These are phyloP conservation scores for Talaromyces amestolkiae DNA, from an alignment of 2,329 filamentous ascomycete genomes.

Conservation along the genomic window DNA sequence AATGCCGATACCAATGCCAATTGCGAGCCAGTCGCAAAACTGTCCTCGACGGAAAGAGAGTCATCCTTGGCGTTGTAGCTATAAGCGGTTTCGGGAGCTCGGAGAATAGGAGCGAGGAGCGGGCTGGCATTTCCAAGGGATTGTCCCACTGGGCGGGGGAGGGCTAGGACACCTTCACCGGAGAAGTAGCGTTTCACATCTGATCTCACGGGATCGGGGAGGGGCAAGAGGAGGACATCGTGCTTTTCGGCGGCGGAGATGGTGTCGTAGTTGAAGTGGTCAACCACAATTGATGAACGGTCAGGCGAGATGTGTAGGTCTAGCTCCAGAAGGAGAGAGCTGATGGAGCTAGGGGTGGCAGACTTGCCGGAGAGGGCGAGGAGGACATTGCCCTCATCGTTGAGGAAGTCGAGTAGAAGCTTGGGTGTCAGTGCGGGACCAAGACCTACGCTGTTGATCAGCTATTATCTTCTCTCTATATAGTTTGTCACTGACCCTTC, in stretches of 20 bases:
- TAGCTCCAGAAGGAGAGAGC: slow-evolving; percentile 78
- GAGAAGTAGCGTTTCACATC: slow-evolving; percentile 77
- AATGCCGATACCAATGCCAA: slow-evolving; percentile 78
- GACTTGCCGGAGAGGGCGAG: slow-evolving; percentile 73
- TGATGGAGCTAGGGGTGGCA: slow-evolving; percentile 68
- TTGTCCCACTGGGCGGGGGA: slow-evolving; percentile 79
- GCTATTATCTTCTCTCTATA: background rate
- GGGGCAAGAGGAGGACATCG: slow-evolving; percentile 78
- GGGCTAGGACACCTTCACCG: slow-evolving; percentile 68
- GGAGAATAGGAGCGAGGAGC: slow-evolving; percentile 76
- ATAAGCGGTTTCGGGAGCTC: slow-evolving; percentile 82
- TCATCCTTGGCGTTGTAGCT: slow-evolving; percentile 93
- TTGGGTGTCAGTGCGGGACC: slow-evolving; percentile 85
- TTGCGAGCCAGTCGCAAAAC: slow-evolving; percentile 81
- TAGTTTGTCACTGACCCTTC: slow-evolving; percentile 61
- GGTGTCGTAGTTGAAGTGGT: slow-evolving; percentile 93
- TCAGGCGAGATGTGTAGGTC: slow-evolving; percentile 85
- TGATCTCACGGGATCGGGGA: slow-evolving; percentile 62
- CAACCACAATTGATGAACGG: slow-evolving; percentile 79
- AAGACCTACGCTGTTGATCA: slow-evolving; percentile 59
- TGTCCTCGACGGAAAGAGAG: slow-evolving; percentile 67
- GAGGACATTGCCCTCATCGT: slow-evolving; percentile 86
- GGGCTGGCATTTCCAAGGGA: slow-evolving; percentile 71
- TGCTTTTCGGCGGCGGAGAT: slow-evolving; percentile 75
- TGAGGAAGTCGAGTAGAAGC: slow-evolving; percentile 84